A percentile compares a stretch with the other conserved stretches of the same genome.
Conservation (phyloP, 768 basidiomycete genomes). For the Peribolospora kevripleyi region DNA sequence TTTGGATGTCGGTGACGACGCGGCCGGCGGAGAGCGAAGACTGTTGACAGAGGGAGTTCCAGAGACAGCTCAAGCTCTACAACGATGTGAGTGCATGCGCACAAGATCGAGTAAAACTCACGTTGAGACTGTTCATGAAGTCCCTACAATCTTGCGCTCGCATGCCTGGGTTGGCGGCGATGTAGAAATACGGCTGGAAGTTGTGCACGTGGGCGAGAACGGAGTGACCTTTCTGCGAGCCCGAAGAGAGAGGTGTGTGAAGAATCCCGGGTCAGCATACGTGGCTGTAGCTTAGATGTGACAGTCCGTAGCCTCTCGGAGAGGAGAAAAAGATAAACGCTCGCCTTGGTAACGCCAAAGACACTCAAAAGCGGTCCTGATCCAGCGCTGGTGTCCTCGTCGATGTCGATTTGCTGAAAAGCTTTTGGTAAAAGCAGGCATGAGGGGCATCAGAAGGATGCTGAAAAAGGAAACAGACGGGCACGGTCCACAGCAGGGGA, state of each 20-base stretch:
- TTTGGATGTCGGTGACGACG: constrained; percentile 10
- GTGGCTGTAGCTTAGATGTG: background rate
- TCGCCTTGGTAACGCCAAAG: constrained; percentile 75
- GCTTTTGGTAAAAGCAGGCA: constrained; percentile 24
- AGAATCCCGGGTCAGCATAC: background rate
- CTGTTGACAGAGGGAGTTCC: background rate
- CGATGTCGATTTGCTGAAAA: constrained; percentile 92
- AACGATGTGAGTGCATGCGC: background rate
- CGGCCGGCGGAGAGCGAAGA: constrained; percentile 2
- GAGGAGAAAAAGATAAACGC: background rate
- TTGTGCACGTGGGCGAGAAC: constrained; percentile 58
- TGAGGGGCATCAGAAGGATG: background rate
- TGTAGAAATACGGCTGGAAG: constrained; percentile 82
- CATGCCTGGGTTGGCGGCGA: constrained; percentile 68
- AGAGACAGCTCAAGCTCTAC: background rate
- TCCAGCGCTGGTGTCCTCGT: constrained; percentile 33
- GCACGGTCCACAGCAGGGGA: no score
- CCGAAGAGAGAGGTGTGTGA: background rate
- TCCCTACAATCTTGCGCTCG: constrained; percentile 36
- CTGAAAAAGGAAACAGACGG: constrained; percentile 17
- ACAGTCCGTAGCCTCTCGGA: background rate
- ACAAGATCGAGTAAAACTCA: constrained; percentile 19
- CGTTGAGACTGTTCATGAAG: constrained; percentile 50
- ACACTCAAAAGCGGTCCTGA: constrained; percentile 34
- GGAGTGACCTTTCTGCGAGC: constrained; percentile 53